Evolutionary conservation across 2,329 filamentous ascomycete species (phyloP), one percentile per base, ranked within the genome.

Genomic region (Alternaria incomplexa): DNA sequence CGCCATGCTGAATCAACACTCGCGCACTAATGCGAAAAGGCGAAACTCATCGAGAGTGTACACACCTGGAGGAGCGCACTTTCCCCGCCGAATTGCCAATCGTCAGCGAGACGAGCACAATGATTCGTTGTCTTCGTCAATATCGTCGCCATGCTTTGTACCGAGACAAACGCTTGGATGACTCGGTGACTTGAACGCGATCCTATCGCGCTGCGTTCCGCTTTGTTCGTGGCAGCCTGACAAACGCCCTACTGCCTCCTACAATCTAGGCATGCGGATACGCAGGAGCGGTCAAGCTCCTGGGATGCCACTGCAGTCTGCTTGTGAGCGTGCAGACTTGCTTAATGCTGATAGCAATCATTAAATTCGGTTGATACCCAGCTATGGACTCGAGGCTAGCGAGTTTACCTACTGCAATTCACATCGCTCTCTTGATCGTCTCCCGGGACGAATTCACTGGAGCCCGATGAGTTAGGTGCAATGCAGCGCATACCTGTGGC

Each of bases 221-320:
- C n/a, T n/a, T n/a, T n/a, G n/a, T n/a, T n/a, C n/a, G n/a, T n/a
- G n/a, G n/a, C n/a, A 17, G n/a, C 36, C 5, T 40, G 36, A 40
- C 36, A 40, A 40, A 40, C 36, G 36, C 32, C 32, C 12, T 32
- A 4, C 30, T 32, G 1, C 30, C 3, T 32, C 2, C 12, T 10
- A 0, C 36, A 40, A 11, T 17, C 2, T 0, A 40, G 15, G 0
- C 36, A 6, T 40, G 36, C 36, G 15, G 3, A 0, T 9, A 40
- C 36, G 1, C 0, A 40, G 36, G 36, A 40, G 36, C 36, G 44
- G 44, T 23, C 44, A 46, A 46, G 44, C 44, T 45, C n/a, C 5
- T 20, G 17, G 17, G 1, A 20, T 6, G 10, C 40, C n/a, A 20
- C n/a, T 12, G 17, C n/a, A 20, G 1, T 12, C 10, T 23, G n/a